phyloP scores from a whole-genome alignment of 2,329 filamentous ascomycete species.

The Stemphylium beticola region DNA sequence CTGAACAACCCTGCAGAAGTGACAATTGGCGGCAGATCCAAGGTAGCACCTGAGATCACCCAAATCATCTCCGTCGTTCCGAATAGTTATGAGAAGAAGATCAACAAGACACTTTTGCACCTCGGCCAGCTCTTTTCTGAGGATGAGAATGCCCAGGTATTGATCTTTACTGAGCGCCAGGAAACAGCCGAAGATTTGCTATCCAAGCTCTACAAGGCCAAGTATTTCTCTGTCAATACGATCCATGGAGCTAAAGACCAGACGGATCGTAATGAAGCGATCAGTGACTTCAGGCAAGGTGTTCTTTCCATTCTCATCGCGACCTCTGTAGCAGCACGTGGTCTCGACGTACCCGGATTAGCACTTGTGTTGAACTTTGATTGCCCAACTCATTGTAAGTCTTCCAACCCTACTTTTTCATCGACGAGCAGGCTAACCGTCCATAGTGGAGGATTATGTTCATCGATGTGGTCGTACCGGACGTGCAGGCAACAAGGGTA shows the following conservation, averaged over 20 bases:
- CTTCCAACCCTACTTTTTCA: not conserved
- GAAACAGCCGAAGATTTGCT: conserved; percentile 64
- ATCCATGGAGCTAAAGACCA: conserved; percentile 75
- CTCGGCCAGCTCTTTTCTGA: conserved; percentile 84
- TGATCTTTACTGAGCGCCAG: conserved; percentile 93
- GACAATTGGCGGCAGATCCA: conserved; percentile 82
- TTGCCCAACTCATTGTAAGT: conserved; percentile 75
- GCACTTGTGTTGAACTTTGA: conserved; percentile 97
- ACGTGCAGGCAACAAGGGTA: conserved; percentile 91
- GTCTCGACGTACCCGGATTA: conserved; percentile 92
- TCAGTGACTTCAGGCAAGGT: conserved; percentile 63
- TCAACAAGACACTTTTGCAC: conserved; percentile 81
- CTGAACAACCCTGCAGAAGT: conserved; percentile 88
- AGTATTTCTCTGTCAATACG: conserved; percentile 66
- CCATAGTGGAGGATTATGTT: conserved; percentile 83
- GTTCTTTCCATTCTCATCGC: conserved; percentile 89
- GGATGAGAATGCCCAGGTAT: conserved; percentile 86
- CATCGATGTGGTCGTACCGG: conserved; percentile 93
- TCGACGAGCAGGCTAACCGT: not conserved
- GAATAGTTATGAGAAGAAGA: conserved; percentile 72
- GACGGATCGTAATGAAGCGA: conserved; percentile 43
- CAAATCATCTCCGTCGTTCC: conserved; percentile 81
- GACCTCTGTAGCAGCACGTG: conserved; percentile 92
- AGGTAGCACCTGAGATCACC: conserved; percentile 75
- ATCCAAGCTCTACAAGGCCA: conserved; percentile 37